These are phyloP conservation scores for Suhomyces anneliseae DNA, from an alignment of 1,139 yeast genomes.

Conservation along the genomic window DNA sequence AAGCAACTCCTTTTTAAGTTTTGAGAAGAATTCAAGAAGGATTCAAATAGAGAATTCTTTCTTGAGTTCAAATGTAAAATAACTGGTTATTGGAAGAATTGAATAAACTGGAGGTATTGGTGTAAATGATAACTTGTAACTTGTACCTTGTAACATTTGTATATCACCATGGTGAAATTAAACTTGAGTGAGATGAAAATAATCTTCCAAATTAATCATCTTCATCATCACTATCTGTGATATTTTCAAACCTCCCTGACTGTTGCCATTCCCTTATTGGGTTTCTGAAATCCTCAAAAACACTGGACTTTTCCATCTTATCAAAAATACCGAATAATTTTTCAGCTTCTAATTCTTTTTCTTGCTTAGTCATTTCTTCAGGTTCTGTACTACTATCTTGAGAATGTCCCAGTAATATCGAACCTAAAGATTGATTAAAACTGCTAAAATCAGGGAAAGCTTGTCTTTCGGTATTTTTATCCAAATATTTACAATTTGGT, in stretches of 20 bases:
- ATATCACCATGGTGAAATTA: too few species aligned
- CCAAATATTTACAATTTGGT: slow-evolving; percentile 13
- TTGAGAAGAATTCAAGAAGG: too few species aligned
- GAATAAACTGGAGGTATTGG: too few species aligned
- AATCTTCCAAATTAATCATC: background rate
- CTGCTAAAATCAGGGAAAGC: slow-evolving; percentile 8
- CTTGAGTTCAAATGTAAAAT: too few species aligned
- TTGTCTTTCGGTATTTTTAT: background rate
- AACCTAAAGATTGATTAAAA: slow-evolving; percentile 10
- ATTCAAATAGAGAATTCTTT: too few species aligned
- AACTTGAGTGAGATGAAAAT: background rate
- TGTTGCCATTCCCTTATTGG: slow-evolving; percentile 41
- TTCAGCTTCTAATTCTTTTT: slow-evolving; percentile 55
- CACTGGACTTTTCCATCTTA: slow-evolving; percentile 47
- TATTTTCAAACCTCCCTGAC: slow-evolving; percentile 31
- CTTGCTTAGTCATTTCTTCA: slow-evolving; percentile 43
- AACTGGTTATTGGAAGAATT: too few species aligned
- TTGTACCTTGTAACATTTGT: too few species aligned
- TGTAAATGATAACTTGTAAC: too few species aligned
- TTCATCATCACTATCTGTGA: slow-evolving; percentile 8
- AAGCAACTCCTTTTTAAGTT: too few species aligned
- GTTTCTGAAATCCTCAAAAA: slow-evolving; percentile 44
- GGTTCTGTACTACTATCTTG: slow-evolving; percentile 7
- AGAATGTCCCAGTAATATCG: slow-evolving; percentile 10
- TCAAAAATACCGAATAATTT: slow-evolving; percentile 50